Evolutionary conservation across 129 eudicot species (phyloP), one percentile per base, ranked within the genome.

Genomic region (Cynara cardunculus): DNA sequence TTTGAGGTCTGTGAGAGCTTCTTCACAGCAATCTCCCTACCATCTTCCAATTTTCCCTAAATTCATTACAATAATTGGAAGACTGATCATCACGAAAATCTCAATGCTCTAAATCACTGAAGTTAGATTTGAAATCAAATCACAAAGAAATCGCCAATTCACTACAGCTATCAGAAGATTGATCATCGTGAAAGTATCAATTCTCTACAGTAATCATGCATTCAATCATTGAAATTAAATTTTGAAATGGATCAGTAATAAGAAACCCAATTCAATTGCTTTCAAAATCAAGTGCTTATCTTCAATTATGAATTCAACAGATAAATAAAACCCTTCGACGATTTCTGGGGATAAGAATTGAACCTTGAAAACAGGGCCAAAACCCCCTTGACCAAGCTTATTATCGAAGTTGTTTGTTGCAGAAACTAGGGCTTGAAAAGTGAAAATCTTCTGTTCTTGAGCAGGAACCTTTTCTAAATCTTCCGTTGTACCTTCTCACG

Each of bases 341-440:
- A 64, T 64, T 22, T 12, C 4, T 19, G 12, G 27, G n/a, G 72
- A 65, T 25, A 82, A 65, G 2, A 7, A 59, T 32, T 72, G 12
- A 61, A 92, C 97, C 97, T 92, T 88, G 83, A 69, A 92, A 82
- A 92, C 97, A 46, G 97, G 96, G 31, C 97, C 96, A 87, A 92
- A 90, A 39, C 97, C 96, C 1, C 97, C 97, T 92, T 92, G 86
- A 21, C 97, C 97, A 56, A 92, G 97, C 86, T 92, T 92, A 56
- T 78, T 80, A 64, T 81, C 79, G 78, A 92, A 90, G 83, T 90
- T 83, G 59, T 81, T 87, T 73, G 97, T 90, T 2, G 97, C 97
- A 32, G 80, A 74, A 83, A 84, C 88, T 70, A 92, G 79, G 76
- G 87, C 69, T 74, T 90, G 82, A 76, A 87, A 89, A 21, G 82